Base-by-base conservation (phyloP, 73 alveolate species). In the Breviolum minutum region DNA sequence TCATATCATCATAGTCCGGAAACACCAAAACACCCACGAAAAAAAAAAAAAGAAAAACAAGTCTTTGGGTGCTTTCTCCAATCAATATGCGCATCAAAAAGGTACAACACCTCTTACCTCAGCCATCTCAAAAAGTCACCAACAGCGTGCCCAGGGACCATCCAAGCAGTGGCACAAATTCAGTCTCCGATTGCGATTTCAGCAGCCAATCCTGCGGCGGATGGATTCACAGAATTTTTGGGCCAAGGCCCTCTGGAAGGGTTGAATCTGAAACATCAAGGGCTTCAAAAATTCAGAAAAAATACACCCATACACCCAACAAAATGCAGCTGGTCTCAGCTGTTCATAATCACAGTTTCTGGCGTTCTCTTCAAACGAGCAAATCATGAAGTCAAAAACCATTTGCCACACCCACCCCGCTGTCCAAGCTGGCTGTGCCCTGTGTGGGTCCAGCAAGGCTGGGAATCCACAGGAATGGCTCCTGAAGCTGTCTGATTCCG, bases 401-500 rank as follows among this genome's bases (percentile, higher is more conserved):
- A 40, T 68, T 14, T 68, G 9, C 11, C 40, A 83, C 92, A 17
- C 92, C 30, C 14, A 6, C 60, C 87, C 80, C 14, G 64, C 79
- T 20, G 98, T 92, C 98, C 98, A 92, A 32, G 90, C 80, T 92
- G 19, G 98, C 90, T 32, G 16, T 27, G 91, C 98, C 90, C 22
- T 88, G 19, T 9, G 74, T n/a, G 20, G 98, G 98, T 26, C 98
- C 98, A 22, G 98, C 74, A 29, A 92, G 64, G 90, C 89, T 70
- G 30, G 98, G 98, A 64, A 92, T 92, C 98, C 98, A 92, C 71
- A 92, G 89, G 90, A 92, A 92, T 6, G 98, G 98, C 90, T 92
- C 98, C 98, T 92, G 48, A 16, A 14, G 32, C 4, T 11, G 19
- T 14, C 82, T 22, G 82, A 13, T 29, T n/a, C 32, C 32, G 27